Conservation (phyloP, 192 early-diverging fungal genomes). For the Dissophora globulifera region DNA sequence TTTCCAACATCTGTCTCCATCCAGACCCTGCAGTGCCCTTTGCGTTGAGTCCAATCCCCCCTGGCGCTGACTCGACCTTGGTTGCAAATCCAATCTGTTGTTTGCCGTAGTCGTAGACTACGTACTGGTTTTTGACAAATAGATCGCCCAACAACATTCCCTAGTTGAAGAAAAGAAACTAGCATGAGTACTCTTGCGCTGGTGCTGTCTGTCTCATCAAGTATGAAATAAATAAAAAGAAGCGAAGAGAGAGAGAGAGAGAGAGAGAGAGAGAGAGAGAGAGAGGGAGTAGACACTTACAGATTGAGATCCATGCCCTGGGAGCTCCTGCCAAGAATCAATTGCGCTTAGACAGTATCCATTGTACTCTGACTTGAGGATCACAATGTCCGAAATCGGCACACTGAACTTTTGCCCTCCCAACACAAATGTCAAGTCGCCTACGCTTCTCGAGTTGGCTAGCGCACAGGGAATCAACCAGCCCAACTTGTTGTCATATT, state of each 20-base stretch:
- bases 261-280: background rate
- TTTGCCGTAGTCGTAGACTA: slow-evolving; percentile 39
- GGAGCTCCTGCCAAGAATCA: slow-evolving; percentile 43
- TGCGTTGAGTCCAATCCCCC: slow-evolving; percentile 40
- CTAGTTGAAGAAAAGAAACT: background rate
- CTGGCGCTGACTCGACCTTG: slow-evolving; percentile 23
- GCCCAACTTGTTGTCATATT: slow-evolving; percentile 33
- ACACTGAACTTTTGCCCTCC: slow-evolving; percentile 27
- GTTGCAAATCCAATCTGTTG: slow-evolving; percentile 32
- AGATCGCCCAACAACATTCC: slow-evolving; percentile 50
- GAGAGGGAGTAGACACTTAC: slow-evolving; percentile 19
- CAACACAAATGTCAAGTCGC: slow-evolving; percentile 39
- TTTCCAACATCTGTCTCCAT: background rate
- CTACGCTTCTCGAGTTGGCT: slow-evolving; percentile 33
- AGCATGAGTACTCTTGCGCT: background rate
- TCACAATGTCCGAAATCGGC: slow-evolving; percentile 49
- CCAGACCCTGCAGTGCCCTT: slow-evolving; percentile 4
- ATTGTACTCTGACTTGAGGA: slow-evolving; percentile 39
- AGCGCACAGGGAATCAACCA: slow-evolving; percentile 38
- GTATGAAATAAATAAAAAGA: background rate
- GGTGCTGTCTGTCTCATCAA: too few species aligned
- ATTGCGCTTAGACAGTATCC: slow-evolving; percentile 40
- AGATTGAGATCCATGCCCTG: slow-evolving; percentile 44
- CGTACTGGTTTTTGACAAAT: slow-evolving; percentile 53
- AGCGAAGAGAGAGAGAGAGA: background rate